Conservation (phyloP, 2,329 filamentous ascomycete genomes). For the Calonectria leucothoes region DNA sequence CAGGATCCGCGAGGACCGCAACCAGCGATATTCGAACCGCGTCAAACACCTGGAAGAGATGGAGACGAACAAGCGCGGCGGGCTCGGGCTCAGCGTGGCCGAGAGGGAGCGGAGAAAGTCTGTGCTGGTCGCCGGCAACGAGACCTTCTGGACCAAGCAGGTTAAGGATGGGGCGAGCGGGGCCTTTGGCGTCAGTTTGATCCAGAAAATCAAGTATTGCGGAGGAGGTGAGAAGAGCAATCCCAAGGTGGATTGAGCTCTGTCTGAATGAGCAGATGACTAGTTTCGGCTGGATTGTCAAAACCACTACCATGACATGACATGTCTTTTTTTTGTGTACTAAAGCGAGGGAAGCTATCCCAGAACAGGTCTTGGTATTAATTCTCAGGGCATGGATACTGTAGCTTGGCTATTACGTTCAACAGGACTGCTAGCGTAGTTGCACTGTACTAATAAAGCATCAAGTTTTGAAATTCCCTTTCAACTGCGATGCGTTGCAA, state of each 20-base stretch:
- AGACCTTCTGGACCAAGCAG: slow-evolving; percentile 57
- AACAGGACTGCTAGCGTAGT: neutral
- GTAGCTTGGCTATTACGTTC: neutral
- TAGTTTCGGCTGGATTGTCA: neutral
- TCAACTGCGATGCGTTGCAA: no score
- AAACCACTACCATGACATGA: neutral
- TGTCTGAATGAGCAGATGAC: neutral
- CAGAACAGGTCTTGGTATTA: neutral
- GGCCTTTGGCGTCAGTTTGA: slow-evolving; percentile 48
- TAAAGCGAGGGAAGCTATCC: neutral
- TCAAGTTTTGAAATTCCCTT: neutral
- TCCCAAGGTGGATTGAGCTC: slow-evolving; percentile 28
- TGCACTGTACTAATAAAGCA: neutral
- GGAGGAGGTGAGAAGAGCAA: slow-evolving; percentile 18
- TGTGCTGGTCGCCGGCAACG: slow-evolving; percentile 45
- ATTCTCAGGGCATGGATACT: neutral
- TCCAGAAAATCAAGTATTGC: slow-evolving; percentile 43
- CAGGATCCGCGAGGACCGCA: slow-evolving; percentile 53
- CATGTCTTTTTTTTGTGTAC: slow-evolving; percentile 3
- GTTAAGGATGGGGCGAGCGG: slow-evolving; percentile 52
- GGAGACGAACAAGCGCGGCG: slow-evolving; percentile 50
- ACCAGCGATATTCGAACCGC: slow-evolving; percentile 51
- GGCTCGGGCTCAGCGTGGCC: slow-evolving; percentile 46
- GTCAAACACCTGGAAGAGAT: slow-evolving; percentile 53
- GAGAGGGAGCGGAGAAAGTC: slow-evolving; percentile 54